Percentiles rank a stretch among this genome's conserved stretches.
Conservation (phyloP, 2,329 filamentous ascomycete species). For the Gnomoniopsis sp. region DNA sequence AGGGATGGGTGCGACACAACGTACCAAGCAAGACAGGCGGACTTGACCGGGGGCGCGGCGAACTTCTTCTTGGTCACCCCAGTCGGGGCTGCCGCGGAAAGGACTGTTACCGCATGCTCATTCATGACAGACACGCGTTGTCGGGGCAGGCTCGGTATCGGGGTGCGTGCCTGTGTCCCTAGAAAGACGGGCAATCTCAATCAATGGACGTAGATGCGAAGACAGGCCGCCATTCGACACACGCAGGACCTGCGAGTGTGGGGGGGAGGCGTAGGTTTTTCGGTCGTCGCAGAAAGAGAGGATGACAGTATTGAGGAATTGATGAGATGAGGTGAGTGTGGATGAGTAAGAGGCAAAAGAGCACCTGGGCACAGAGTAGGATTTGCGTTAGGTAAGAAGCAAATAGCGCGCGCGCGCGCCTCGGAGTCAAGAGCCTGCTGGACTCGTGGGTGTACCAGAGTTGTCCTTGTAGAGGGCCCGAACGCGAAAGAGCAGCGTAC, state of each 20-base stretch:
- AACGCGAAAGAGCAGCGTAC: too few species aligned
- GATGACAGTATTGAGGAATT: too few species aligned
- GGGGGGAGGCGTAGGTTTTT: background rate
- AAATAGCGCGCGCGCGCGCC: too few species aligned
- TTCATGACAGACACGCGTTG: constrained; percentile 12
- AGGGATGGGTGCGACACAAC: constrained; percentile 20
- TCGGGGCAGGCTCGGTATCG: background rate
- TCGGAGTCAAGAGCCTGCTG: too few species aligned
- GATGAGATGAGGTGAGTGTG: too few species aligned
- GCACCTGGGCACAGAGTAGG: too few species aligned
- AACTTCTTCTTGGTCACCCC: constrained; percentile 35
- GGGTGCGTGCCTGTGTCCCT: background rate
- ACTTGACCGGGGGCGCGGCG: constrained; percentile 45
- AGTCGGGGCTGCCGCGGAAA: background rate
- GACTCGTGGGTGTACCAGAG: too few species aligned
- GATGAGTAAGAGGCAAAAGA: too few species aligned
- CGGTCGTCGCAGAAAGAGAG: background rate
- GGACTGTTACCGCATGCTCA: constrained; percentile 15
- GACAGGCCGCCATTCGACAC: background rate
- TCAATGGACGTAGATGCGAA: background rate
- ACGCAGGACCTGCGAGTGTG: background rate
- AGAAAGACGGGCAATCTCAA: background rate
- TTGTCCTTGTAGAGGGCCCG: too few species aligned
- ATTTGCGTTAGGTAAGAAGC: too few species aligned
- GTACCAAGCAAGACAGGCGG: constrained; percentile 49